Percentiles rank a stretch among this genome's conserved stretches.
These are phyloP conservation scores for Coelastrella sp. DNA, from an alignment of 139 green algal species.

Conservation along the genomic window DNA sequence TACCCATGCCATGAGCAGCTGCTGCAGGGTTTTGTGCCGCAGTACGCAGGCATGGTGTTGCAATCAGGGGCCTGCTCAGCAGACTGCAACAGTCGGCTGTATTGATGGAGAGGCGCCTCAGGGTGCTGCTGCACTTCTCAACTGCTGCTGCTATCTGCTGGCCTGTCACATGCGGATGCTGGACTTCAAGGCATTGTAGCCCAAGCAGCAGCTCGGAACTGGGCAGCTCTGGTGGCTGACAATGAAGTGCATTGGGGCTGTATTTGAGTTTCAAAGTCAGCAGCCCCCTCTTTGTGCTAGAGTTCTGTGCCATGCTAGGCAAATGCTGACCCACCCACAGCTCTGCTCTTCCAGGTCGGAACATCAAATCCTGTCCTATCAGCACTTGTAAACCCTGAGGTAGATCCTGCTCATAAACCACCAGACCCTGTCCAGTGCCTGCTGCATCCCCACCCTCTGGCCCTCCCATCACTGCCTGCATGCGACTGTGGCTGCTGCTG, in stretches of 20 bases:
- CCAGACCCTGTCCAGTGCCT: neutral
- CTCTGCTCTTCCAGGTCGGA: neutral
- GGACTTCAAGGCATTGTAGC: conserved; percentile 1
- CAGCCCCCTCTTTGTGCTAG: neutral
- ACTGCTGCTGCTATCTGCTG: conserved; percentile 11
- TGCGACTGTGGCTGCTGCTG: neutral
- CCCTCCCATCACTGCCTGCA: conserved; percentile 5
- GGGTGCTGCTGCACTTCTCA: conserved; percentile 1
- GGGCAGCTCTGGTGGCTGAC: conserved; percentile 1
- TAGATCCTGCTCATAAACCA: neutral
- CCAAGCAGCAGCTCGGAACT: neutral
- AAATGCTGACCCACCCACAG: too few relatives aligned
- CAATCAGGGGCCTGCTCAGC: conserved; percentile 1
- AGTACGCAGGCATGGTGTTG: neutral
- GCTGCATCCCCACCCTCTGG: neutral
- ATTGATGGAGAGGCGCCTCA: neutral
- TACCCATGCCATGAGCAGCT: neutral
- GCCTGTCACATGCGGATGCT: conserved; percentile 6
- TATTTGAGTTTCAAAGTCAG: neutral
- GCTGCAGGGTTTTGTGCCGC: neutral
- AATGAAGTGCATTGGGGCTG: neutral
- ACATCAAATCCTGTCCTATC: neutral
- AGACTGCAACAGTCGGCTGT: neutral
- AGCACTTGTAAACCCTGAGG: neutral
- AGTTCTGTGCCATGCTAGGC: neutral